Conservation (phyloP, 164 flowering plant genomes). For the Umbilicus rupestris region DNA sequence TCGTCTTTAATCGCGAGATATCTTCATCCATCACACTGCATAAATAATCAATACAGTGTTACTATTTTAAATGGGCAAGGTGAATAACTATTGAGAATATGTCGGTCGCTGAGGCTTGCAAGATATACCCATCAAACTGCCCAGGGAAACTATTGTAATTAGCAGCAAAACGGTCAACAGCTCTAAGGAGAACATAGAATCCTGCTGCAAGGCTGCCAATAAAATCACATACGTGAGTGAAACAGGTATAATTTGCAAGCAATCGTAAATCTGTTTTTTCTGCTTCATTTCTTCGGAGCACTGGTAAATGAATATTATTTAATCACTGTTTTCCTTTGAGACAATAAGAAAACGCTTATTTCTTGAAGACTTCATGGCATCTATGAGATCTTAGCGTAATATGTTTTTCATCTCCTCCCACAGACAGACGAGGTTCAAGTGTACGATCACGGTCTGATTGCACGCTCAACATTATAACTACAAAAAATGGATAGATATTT, state of each 20-base stretch:
- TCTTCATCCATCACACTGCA: constrained; percentile 89
- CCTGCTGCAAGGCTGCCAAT: constrained; percentile 60
- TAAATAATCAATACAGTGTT: background rate
- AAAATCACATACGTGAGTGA: background rate
- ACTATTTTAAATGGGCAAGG: background rate
- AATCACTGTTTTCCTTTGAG: background rate
- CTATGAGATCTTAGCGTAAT: background rate
- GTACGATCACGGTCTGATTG: background rate
- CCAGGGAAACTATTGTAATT: constrained; percentile 90
- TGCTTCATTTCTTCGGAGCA: background rate
- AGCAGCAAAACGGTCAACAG: constrained; percentile 82
- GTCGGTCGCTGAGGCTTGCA: background rate
- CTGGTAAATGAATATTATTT: background rate
- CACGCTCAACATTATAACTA: background rate
- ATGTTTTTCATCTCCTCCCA: background rate
- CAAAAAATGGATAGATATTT: background rate
- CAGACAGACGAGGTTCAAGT: background rate
- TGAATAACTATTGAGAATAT: background rate
- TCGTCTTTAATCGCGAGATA: constrained; percentile 76
- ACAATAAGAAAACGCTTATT: background rate
- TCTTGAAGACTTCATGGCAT: background rate
- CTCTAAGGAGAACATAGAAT: constrained; percentile 83
- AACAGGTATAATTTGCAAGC: background rate
- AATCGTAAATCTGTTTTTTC: too few relatives aligned
- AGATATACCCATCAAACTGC: constrained; percentile 66